phyloP scores from a whole-genome alignment of 352 stramenopile species.

The Elongisporangium undulatum region DNA sequence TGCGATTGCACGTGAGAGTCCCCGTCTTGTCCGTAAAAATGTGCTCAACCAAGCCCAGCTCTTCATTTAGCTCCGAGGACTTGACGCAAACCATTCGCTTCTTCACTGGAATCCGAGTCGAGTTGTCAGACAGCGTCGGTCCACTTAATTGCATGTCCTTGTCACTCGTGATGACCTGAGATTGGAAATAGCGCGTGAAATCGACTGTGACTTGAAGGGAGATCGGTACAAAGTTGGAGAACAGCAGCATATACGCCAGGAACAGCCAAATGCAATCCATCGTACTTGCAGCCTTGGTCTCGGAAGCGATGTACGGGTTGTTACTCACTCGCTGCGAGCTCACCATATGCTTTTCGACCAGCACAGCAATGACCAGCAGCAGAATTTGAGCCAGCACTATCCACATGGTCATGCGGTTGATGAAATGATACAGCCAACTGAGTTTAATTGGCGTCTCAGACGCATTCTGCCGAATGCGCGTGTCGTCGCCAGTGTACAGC shows the following conservation, averaged over 20 bases:
- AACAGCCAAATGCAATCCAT: conserved; percentile 53
- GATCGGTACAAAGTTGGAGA: conserved; percentile 92
- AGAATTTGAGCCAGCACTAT: conserved; percentile 68
- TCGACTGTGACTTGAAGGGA: conserved; percentile 89
- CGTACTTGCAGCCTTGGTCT: conserved; percentile 23
- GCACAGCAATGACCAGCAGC: conserved; percentile 43
- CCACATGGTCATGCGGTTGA: conserved; percentile 79
- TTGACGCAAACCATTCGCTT: conserved; percentile 60
- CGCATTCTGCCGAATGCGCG: conserved; percentile 81
- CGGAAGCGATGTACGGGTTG: conserved; percentile 41
- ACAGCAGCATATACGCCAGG: conserved; percentile 87
- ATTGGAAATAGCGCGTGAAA: conserved; percentile 82
- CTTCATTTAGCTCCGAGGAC: conserved; percentile 87
- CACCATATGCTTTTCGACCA: conserved; percentile 36
- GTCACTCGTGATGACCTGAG: conserved; percentile 62
- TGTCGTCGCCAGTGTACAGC: conserved; percentile 86
- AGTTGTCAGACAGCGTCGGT: conserved; percentile 3
- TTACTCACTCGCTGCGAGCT: conserved; percentile 16
- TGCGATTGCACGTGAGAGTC: conserved; percentile 91
- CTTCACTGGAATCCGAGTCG: conserved; percentile 14
- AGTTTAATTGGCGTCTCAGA: conserved; percentile 69
- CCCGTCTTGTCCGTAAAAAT: conserved; percentile 96
- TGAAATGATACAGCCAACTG: conserved; percentile 67
- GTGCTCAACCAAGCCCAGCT: conserved; percentile 94
- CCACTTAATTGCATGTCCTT: conserved; percentile 54